These are phyloP conservation scores for Pyricularia grisea DNA, from an alignment of 2,329 filamentous ascomycete species.

Conservation along the genomic window DNA sequence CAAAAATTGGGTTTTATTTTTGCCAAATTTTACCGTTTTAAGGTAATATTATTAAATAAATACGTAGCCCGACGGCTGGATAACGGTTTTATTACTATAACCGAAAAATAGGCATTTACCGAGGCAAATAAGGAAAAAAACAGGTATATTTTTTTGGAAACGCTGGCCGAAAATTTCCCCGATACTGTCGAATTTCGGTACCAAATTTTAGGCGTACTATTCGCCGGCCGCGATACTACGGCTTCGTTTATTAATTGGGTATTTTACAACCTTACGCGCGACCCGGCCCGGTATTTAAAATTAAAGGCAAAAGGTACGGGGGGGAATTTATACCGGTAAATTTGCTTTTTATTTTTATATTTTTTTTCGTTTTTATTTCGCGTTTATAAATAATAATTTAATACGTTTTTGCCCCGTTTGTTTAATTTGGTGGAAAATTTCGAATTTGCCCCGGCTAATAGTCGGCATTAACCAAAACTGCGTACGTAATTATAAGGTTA, in stretches of 20 bases:
- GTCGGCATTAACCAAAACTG: constrained; percentile 2
- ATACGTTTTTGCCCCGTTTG: not conserved
- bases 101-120: not conserved
- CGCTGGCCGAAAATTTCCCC: not conserved
- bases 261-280: constrained; percentile 8
- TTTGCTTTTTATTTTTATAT: not conserved
- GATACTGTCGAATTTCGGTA: constrained; percentile 7
- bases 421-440: constrained; percentile 5
- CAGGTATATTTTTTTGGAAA: constrained; percentile 3
- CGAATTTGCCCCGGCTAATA: constrained; percentile 5
- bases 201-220: constrained; percentile 11
- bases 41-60: not conserved
- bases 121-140: not conserved
- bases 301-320: not conserved
- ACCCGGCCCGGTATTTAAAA: not conserved
- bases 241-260: constrained; percentile 12
- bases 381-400: no score
- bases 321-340: not conserved
- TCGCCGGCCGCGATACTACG: constrained; percentile 16
- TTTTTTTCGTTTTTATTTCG: not conserved
- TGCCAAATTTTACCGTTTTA: no score
- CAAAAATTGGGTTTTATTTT: no score
- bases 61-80: constrained; percentile 1
- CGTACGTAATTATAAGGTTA: not conserved
- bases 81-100: not conserved